Base-by-base conservation (phyloP, 1,139 yeast genomes). In the Debaryomyces udenii region DNA sequence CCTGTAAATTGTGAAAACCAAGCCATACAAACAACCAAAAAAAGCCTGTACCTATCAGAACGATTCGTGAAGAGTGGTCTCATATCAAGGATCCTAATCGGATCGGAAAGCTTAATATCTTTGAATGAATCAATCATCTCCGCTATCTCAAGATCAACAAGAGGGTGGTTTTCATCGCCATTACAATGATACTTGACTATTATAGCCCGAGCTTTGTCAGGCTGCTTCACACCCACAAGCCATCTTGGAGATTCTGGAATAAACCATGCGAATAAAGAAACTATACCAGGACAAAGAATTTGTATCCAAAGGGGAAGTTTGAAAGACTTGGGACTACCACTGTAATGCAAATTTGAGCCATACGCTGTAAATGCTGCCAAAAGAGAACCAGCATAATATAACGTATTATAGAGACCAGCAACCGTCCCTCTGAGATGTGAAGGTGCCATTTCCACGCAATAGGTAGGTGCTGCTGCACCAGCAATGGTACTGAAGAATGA, bases 231-330 rank as follows among this genome's bases (percentile, higher is more conserved):
- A 13, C 70, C 58, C 9, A 78, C 64, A 27, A 78, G 61, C 69
- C 71, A 80, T 41, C 86, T 63, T 2, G 86, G 86, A 3, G 83
- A 74, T 51, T 81, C 86, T 1, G 86, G 86, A 17, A 80, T 66
- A 43, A 73, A 65, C 34, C 62, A 66, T 2, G 36, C 30, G 20
- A 35, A 37, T 6, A 39, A 10, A n/a, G 36, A 17, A 3, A 41
- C 42, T 15, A 45, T 24, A 18, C 44, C 40, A 6, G 56, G 54
- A 27, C 47, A 44, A 3, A 46, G 39, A n/a, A 42, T 42, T 31
- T 52, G 56, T 30, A 51, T 33, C 44, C 43, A 52, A 1, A 52
- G 44, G 2, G 54, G 53, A 27, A 52, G 47, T 9, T 35, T 36
- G 35, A 56, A 55, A 32, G 53, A 51, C 6, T 47, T 48, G 35